Evolutionary conservation across 441 rosid species (phyloP).

Genomic region (Erodium texanum): DNA sequence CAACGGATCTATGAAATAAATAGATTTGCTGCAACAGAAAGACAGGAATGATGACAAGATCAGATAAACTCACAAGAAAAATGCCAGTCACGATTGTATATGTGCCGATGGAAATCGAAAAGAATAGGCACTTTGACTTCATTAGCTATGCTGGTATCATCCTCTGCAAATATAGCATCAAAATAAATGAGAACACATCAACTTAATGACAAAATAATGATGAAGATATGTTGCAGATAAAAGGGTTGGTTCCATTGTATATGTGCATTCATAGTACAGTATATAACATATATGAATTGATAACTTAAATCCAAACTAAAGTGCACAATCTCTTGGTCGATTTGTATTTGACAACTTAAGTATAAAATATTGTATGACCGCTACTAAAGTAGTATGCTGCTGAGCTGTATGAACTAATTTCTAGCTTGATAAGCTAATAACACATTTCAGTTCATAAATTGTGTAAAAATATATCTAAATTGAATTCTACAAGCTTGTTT

Average conservation of each 20-base stretch:
- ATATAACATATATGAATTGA: neutral
- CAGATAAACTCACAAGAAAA: constrained; percentile 60
- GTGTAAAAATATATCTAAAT: no score
- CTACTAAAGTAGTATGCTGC: no score
- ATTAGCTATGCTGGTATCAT: constrained; percentile 78
- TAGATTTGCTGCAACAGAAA: neutral
- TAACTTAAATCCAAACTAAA: neutral
- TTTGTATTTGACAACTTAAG: no score
- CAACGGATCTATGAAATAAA: neutral
- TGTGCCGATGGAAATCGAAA: constrained; percentile 61
- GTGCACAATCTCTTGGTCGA: neutral
- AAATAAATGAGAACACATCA: neutral
- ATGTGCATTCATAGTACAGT: no score
- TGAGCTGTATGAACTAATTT: neutral
- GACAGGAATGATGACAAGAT: neutral
- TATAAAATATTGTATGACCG: no score
- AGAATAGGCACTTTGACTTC: constrained; percentile 87
- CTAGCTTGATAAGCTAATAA: no score
- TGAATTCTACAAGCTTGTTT: neutral
- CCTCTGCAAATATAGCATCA: constrained; percentile 53
- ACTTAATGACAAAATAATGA: no score
- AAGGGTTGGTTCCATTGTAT: no score
- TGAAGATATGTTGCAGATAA: no score
- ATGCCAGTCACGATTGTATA: constrained; percentile 70
- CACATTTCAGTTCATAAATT: neutral